A percentile compares a stretch with the other conserved stretches of the same genome.
These are phyloP conservation scores for Pirum gemmata DNA, from an alignment of 78 protist genomes.

Conservation along the genomic window DNA sequence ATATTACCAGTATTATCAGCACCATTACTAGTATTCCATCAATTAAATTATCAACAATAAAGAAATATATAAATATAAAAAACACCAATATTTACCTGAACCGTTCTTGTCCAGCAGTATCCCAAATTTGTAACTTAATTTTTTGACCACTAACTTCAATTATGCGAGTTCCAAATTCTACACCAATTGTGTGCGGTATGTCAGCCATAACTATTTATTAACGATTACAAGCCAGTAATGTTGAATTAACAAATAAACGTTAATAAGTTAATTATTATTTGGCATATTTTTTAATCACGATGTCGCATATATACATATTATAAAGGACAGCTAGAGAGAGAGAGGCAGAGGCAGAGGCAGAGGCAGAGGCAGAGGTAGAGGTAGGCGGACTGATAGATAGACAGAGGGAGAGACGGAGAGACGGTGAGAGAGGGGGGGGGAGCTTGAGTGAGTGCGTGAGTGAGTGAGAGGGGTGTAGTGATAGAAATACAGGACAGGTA, in stretches of 20 bases:
- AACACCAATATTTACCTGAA: slow-evolving; percentile 44
- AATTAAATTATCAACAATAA: not conserved
- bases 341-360: not conserved
- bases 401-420: too few species aligned
- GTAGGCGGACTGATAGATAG: too few species aligned
- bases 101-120: slow-evolving; percentile 74
- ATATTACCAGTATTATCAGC: too few species aligned
- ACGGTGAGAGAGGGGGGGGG: too few species aligned
- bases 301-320: not conserved
- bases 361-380: too few species aligned
- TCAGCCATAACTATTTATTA: slow-evolving; percentile 46
- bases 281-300: not conserved
- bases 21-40: too few species aligned
- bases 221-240: not conserved
- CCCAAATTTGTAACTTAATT: slow-evolving; percentile 78
- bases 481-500: too few species aligned
- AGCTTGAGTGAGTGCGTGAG: too few species aligned
- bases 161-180: slow-evolving; percentile 74
- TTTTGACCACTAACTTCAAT: slow-evolving; percentile 69
- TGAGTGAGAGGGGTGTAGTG: too few species aligned
- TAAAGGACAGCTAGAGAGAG: not conserved
- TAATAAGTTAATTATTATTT: not conserved
- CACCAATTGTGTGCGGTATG: slow-evolving; percentile 76
- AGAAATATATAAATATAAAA: not conserved
- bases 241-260: not conserved